A percentile compares a stretch with the other conserved stretches of the same genome.
phyloP scores from a whole-genome alignment of 2,329 filamentous ascomycete genomes.

The Aspergillus japonicus region DNA sequence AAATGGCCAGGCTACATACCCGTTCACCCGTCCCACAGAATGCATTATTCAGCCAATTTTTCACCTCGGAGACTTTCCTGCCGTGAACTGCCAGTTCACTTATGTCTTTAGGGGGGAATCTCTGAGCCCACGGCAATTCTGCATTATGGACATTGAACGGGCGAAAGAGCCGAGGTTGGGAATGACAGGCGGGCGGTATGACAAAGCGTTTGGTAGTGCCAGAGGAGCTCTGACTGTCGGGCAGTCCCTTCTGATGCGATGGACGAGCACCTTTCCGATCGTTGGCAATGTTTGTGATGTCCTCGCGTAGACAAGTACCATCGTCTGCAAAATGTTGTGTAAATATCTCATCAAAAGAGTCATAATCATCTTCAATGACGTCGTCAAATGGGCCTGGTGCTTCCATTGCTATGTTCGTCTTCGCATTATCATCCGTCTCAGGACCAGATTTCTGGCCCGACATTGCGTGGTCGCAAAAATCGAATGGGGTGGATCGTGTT shows the following conservation, averaged over 20 bases:
- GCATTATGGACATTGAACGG: conserved; percentile 40
- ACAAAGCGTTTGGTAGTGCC: conserved; percentile 30
- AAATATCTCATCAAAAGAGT: conserved; percentile 40
- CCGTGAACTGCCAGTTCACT: conserved; percentile 92
- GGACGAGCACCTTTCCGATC: conserved; percentile 8
- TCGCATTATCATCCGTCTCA: conserved; percentile 24
- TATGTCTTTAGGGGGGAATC: conserved; percentile 71
- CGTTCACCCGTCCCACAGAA: conserved; percentile 55
- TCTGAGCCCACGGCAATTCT: conserved; percentile 79
- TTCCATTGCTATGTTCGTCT: neutral
- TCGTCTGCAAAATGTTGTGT: conserved; percentile 31
- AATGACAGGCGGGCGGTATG: conserved; percentile 12
- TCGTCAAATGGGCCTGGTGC: conserved; percentile 26
- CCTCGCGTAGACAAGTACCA: conserved; percentile 8
- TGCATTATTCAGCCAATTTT: conserved; percentile 75
- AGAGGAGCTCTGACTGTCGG: conserved; percentile 11
- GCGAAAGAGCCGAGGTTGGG: conserved; percentile 13
- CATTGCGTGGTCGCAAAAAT: conserved; percentile 41
- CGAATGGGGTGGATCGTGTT: conserved; percentile 34
- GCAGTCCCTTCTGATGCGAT: conserved; percentile 11
- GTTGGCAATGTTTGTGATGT: conserved; percentile 7
- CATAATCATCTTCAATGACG: conserved; percentile 42
- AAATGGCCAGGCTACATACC: conserved; percentile 27
- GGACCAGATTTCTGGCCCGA: conserved; percentile 40
- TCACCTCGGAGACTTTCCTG: conserved; percentile 85